phyloP scores from a whole-genome alignment of 2,329 filamentous ascomycete species.

The Sarocladiaceae sp. region DNA sequence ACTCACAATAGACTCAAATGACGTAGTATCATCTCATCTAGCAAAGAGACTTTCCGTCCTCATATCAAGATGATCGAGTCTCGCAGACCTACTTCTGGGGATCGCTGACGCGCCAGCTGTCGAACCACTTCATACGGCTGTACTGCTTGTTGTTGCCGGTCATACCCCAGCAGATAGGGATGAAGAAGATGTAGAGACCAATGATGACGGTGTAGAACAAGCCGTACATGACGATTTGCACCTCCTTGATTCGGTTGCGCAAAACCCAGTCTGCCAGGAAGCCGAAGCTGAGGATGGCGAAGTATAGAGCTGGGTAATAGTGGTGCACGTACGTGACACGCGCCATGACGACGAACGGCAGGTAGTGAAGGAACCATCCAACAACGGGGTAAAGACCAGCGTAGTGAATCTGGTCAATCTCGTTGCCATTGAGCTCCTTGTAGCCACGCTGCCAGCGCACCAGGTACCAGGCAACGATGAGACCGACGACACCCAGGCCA shows the following conservation, averaged over 20 bases:
- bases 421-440: constrained; percentile 67
- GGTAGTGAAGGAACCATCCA: constrained; percentile 94
- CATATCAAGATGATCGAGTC: too few species aligned
- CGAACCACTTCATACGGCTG: constrained; percentile 90
- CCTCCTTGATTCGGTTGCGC: constrained; percentile 53
- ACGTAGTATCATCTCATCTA: too few species aligned
- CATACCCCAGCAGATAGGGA: constrained; percentile 96
- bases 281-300: constrained; percentile 82
- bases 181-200: constrained; percentile 82
- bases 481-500: constrained; percentile 64
- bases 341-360: constrained; percentile 95
- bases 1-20: too few species aligned
- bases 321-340: constrained; percentile 99
- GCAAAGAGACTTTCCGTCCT: too few species aligned
- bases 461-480: constrained; percentile 75
- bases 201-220: constrained; percentile 68
- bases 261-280: constrained; percentile 85
- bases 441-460: constrained; percentile 96
- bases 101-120: constrained; percentile 78
- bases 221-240: constrained; percentile 66
- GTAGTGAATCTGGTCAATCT: constrained; percentile 94
- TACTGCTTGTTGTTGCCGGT: constrained; percentile 77
- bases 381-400: constrained; percentile 83
- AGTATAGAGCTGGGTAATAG: constrained; percentile 98
- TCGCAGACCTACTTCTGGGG: constrained; percentile 14